These are phyloP conservation scores for Wickerhamiella nectarea DNA, from an alignment of 805 yeast genomes.

Conservation along the genomic window DNA sequence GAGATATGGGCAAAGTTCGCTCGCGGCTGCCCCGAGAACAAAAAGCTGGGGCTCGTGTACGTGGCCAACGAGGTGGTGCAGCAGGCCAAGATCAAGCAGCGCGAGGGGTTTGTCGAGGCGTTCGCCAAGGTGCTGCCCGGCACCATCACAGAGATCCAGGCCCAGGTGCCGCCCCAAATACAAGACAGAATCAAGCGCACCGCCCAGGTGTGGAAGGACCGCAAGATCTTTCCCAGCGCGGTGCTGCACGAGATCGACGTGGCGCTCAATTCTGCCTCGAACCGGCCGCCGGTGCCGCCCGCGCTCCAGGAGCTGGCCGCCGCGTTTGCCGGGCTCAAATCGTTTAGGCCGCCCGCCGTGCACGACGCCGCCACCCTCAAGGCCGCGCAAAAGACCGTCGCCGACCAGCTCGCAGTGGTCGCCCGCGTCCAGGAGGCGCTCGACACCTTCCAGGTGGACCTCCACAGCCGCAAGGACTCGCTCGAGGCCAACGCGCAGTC, in stretches of 20 bases:
- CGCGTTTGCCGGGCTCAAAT: conserved; percentile 2
- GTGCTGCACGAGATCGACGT: conserved; percentile 25
- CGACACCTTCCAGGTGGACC: not conserved
- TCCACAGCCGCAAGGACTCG: not conserved
- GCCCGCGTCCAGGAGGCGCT: not conserved
- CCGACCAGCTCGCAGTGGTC: not conserved
- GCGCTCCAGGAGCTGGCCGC: conserved; percentile 2
- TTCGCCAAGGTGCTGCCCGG: conserved; percentile 36
- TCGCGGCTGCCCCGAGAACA: conserved; percentile 25
- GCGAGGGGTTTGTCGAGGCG: conserved; percentile 42
- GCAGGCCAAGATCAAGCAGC: conserved; percentile 51
- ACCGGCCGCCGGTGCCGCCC: not conserved
- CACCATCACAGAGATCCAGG: conserved; percentile 28
- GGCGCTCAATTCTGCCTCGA: conserved; percentile 10
- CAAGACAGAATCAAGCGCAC: conserved; percentile 44
- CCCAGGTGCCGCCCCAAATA: conserved; percentile 30
- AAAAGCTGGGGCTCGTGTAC: conserved; percentile 48
- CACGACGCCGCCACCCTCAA: not conserved
- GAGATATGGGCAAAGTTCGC: conserved; percentile 36
- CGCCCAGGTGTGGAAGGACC: conserved; percentile 50
- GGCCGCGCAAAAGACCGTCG: not conserved
- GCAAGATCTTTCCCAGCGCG: conserved; percentile 35
- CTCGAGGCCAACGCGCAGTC: not conserved
- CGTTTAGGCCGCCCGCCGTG: not conserved
- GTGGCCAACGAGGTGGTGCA: conserved; percentile 74